Evolutionary conservation across 192 early-diverging fungal genomes (phyloP), one percentile per base, ranked within the genome.

Genomic region (Backusella tarrabulga): DNA sequence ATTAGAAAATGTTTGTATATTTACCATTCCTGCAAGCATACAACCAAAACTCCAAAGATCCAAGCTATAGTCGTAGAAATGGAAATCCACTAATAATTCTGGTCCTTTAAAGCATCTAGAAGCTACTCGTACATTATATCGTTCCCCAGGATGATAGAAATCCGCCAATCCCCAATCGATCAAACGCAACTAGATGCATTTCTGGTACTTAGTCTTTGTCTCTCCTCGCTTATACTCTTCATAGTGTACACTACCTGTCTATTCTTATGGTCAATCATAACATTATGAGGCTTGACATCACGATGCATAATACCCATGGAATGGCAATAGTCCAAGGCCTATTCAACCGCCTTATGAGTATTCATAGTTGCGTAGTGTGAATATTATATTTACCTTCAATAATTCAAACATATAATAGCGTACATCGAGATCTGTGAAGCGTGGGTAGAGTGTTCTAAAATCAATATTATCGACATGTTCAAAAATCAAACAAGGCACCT

Each of bases 111-210:
- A 99, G 87, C 98, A 99, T 77, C 97, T 87, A 52, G 97, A 98
- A 14, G 98, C 98, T 8, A 99, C 98, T 66, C 98, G 90, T 52
- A 99, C 98, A 83, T 99, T 99, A 88, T 98, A 99, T 75, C 95
- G 92, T 42, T 91, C 95, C 40, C 94, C 95, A 19, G 97, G 97
- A 63, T 97, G 95, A 85, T 99, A 99, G 77, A 99, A 99, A 84
- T 99, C 98, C 32, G 98, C 97, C 75, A 99, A 85, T 35, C 98
- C 98, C 96, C 98, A 99, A 87, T 99, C 98, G 78, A 99, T 98
- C 80, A 99, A 88, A 56, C 97, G 89, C 73, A 99, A 87, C 89
- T 96, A 60, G 40, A 67, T 23, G 35, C 0, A n/a, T 15, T 44
- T 36, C 36, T 54, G 19, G 35, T 5, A 36, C 34, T 35, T 56